Base-by-base conservation (phyloP, 805 yeast genomes). In the Novakomyces olei region DNA sequence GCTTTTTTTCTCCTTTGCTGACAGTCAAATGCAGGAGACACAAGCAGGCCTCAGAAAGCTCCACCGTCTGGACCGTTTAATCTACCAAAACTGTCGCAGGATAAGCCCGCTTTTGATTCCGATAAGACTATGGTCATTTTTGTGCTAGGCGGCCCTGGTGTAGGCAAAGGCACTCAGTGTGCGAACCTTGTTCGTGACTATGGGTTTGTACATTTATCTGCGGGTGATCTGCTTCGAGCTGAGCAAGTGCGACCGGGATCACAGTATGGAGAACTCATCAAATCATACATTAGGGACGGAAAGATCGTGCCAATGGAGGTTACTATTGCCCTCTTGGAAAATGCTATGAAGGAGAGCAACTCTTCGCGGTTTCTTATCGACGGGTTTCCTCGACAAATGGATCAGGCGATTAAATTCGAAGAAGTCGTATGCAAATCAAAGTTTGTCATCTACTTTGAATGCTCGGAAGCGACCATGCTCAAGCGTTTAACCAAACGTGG, bases 331-430 rank as follows among this genome's bases (percentile, higher is more conserved):
- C 58, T 85, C 36, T 63, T 85, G 46, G 67, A 73, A 45, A 72
- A 75, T 39, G 92, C 94, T 6, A 81, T 85, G 55, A 45, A 56
- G 26, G 72, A 64, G 22, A 39, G 36, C 12, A 38, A 44, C 31
- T 26, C 30, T 8, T 62, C 61, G 34, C 69, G 69, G 43, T 85
- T 83, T 51, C 58, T 85, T 45, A 71, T 85, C 34, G 98, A 85
- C 51, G 98, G 98, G 1, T 85, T 88, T 65, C 98, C 98, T 31
- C 68, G 96, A 51, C 80, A 83, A 51, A 85, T 88, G 95, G 96
- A 88, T 55, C 98, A 85, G 59, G 96, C 96, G 0, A 37, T 75
- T 26, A 76, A 85, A n/a, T 85, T 85, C 50, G 96, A 85, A 56
- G 69, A 75, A 59, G 68, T 48, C 51, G 55, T 58, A 10, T 58